These are phyloP conservation scores for Aspergillus carlsbadensis DNA, from an alignment of 495 filamentous ascomycete species.

Conservation along the genomic window DNA sequence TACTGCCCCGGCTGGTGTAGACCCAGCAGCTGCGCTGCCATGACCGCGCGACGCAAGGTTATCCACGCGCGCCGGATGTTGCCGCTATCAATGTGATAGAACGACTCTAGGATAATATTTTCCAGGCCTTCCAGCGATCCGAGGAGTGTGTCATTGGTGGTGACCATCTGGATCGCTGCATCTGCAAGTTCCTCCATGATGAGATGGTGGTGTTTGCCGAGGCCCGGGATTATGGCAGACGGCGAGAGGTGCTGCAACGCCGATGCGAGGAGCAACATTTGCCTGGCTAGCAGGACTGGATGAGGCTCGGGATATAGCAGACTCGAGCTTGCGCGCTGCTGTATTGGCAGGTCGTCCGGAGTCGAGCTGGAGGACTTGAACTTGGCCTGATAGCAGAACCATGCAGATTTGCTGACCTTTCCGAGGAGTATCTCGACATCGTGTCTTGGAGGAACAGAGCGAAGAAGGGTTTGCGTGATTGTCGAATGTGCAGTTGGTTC, in stretches of 20 bases:
- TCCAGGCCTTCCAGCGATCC: constrained; percentile 1
- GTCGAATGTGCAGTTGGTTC: not conserved
- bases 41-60: constrained; percentile 1
- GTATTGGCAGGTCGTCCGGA: not conserved
- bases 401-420: not conserved
- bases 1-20: constrained; percentile 4
- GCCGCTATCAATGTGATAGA: constrained; percentile 3
- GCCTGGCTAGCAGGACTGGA: not conserved
- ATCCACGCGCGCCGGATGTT: constrained; percentile 7
- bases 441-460: not conserved
- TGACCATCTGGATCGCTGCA: not conserved
- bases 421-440: constrained; percentile 3
- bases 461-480: not conserved
- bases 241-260: constrained; percentile 1
- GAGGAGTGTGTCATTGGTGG: not conserved
- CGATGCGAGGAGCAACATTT: constrained; percentile 2
- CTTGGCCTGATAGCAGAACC: not conserved
- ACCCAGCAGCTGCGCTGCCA: not conserved
- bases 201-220: not conserved
- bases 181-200: constrained; percentile 6
- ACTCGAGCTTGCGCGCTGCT: not conserved
- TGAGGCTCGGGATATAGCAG: not conserved
- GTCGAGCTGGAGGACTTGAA: not conserved
- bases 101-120: constrained; percentile 1
- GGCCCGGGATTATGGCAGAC: not conserved